Base-by-base conservation (phyloP, 148 eudicot species). In the Agrostemma githago region DNA sequence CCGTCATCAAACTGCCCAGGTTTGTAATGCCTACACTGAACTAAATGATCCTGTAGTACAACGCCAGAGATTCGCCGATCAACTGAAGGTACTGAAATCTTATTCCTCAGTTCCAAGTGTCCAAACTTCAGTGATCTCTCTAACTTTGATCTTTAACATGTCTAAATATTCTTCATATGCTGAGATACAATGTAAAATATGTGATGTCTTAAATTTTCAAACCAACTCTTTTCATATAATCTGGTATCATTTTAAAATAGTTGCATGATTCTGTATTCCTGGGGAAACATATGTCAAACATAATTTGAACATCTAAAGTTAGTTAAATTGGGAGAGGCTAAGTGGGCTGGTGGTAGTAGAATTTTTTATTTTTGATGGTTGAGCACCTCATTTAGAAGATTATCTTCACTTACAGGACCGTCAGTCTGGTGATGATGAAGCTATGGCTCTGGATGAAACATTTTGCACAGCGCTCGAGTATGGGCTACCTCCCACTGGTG, bases 41-140 rank as follows among this genome's bases (percentile, higher is more conserved):
- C 73, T 93, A 71, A 93, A 93, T 82, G 98, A 93, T 80, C 98
- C 97, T 66, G 89, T 89, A n/a, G 95, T 91, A 72, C 98, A 94
- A 77, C 93, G 96, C 41, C 86, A 94, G 72, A 88, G 93, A 15
- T 94, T 94, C 81, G 91, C 96, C n/a, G 97, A 94, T 71, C 98
- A 94, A 81, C 88, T 91, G 60, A 94, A 91, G 97, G 98, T 94
- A 81, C 77, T 73, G 44, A 40, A 66, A 67, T 10, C 72, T 65
- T 51, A 19, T 41, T 41, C 19, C 19, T 34, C 5, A 9, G 0
- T 68, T 4, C 1, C 26, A 62, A 7, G 9, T 14, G 14, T 51
- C 56, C 12, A 2, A 51, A 51, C 15, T 51, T 51, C 2, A 51
- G 15, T 51, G 56, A 3, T 4, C 56, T 15, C 56, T 10, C 14